Evolutionary conservation across 2,329 filamentous ascomycete species (phyloP).

Genomic region (Stachybotrys chartarum): DNA sequence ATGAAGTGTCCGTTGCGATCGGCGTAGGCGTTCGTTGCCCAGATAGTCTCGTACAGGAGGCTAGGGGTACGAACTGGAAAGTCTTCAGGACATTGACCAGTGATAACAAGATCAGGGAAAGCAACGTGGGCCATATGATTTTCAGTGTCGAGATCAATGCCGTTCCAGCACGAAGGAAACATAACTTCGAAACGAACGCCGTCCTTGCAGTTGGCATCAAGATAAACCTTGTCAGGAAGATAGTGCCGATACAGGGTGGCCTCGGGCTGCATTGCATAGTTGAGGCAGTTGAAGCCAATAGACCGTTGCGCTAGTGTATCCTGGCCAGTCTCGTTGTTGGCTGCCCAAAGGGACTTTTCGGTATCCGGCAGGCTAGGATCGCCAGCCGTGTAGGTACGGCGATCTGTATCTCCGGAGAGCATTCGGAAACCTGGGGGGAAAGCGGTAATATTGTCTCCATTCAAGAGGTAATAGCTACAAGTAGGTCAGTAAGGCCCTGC

Average conservation of each 20-base stretch:
- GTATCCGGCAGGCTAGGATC: slow-evolving; percentile 58
- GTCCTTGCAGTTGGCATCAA: slow-evolving; percentile 75
- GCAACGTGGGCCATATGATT: slow-evolving; percentile 63
- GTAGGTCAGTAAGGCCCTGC: neutral
- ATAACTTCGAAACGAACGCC: slow-evolving; percentile 78
- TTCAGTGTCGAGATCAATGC: slow-evolving; percentile 48
- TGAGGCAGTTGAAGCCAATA: slow-evolving; percentile 89
- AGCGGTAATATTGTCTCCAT: slow-evolving; percentile 55
- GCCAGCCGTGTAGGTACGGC: slow-evolving; percentile 63
- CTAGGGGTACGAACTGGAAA: slow-evolving; percentile 63
- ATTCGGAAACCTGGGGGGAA: slow-evolving; percentile 77
- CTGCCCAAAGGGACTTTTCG: slow-evolving; percentile 62
- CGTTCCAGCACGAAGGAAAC: slow-evolving; percentile 89
- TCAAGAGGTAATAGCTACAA: slow-evolving; percentile 75
- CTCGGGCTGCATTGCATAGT: slow-evolving; percentile 64
- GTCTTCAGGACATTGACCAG: slow-evolving; percentile 64
- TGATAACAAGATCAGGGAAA: slow-evolving; percentile 71
- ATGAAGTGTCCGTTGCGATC: slow-evolving; percentile 62
- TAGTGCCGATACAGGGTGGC: slow-evolving; percentile 73
- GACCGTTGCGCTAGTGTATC: slow-evolving; percentile 68
- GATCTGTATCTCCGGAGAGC: slow-evolving; percentile 65
- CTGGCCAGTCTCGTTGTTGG: slow-evolving; percentile 58
- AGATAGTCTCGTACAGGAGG: slow-evolving; percentile 83
- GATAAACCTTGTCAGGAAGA: slow-evolving; percentile 69
- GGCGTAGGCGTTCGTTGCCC: slow-evolving; percentile 60